Evolutionary conservation across 345 rosid genomes (phyloP).

Genomic region (Cardamine resedifolia): DNA sequence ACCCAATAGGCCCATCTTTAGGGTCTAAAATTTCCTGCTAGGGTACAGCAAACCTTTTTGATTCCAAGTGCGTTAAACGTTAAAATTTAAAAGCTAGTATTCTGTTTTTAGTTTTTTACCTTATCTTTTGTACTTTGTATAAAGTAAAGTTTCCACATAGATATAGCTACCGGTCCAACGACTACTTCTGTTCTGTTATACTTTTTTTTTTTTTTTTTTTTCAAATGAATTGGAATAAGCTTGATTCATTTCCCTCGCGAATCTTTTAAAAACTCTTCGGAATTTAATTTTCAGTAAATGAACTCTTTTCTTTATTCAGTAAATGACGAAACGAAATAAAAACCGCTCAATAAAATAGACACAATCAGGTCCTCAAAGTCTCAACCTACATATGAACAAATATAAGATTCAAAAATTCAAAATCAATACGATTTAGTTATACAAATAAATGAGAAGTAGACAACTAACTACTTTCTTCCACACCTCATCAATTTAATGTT

Average conservation of each 20-base stretch:
- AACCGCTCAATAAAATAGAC: not conserved
- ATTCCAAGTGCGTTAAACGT: slow-evolving; percentile 2
- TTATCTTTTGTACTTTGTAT: slow-evolving; percentile 18
- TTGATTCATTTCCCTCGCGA: slow-evolving; percentile 24
- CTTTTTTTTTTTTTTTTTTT: not conserved
- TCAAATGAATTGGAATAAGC: slow-evolving; percentile 4
- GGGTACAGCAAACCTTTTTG: not conserved
- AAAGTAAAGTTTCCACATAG: not conserved
- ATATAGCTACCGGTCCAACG: slow-evolving; percentile 3
- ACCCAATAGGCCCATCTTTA: slow-evolving; percentile 4
- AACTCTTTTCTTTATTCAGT: not conserved
- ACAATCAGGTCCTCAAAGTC: not conserved
- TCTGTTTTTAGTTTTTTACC: slow-evolving; percentile 30
- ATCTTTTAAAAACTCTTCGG: slow-evolving; percentile 8
- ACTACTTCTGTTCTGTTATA: not conserved
- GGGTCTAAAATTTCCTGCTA: not conserved
- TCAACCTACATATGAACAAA: not conserved
- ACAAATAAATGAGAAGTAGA: slow-evolving; percentile 32
- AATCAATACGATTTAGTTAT: not conserved
- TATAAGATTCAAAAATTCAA: slow-evolving; percentile 3
- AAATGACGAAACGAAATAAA: not conserved
- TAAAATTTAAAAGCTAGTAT: not conserved
- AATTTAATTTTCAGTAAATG: not conserved
- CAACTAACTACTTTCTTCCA: slow-evolving; percentile 31
- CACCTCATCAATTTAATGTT: slow-evolving; percentile 29